These are phyloP conservation scores for Coprinopsis strossmayeri DNA, from an alignment of 768 basidiomycete genomes.

Conservation along the genomic window DNA sequence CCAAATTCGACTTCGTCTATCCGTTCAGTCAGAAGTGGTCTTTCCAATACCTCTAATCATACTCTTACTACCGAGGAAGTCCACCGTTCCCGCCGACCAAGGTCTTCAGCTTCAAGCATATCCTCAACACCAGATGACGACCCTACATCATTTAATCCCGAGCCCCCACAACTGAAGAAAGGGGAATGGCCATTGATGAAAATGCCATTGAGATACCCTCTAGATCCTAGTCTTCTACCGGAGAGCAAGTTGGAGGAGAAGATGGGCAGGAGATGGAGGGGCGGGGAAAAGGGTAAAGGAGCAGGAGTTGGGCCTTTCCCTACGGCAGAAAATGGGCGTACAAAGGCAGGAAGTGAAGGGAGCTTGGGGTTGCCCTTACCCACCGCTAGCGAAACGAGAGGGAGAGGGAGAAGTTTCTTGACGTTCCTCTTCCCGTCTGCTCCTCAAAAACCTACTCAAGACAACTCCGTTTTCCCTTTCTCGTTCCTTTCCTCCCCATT, in stretches of 20 bases:
- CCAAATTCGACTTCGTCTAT: neutral
- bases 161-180: neutral
- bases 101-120: neutral
- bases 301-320: too few species aligned
- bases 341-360: slow-evolving; percentile 2
- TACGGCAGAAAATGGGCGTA: neutral
- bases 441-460: neutral
- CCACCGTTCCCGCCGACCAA: too few species aligned
- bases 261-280: neutral
- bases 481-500: neutral
- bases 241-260: neutral
- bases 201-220: slow-evolving; percentile 4
- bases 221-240: slow-evolving; percentile 7
- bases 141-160: slow-evolving; percentile 6
- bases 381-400: neutral
- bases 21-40: neutral
- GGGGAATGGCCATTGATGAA: slow-evolving; percentile 3
- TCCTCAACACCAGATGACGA: neutral
- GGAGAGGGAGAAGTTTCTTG: neutral
- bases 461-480: neutral
- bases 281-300: neutral
- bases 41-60: neutral
- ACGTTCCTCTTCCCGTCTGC: neutral
- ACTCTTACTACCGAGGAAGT: too few species aligned
- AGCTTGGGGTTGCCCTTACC: neutral